phyloP scores from a whole-genome alignment of 768 basidiomycete species.

The Amanita jacksonii region DNA sequence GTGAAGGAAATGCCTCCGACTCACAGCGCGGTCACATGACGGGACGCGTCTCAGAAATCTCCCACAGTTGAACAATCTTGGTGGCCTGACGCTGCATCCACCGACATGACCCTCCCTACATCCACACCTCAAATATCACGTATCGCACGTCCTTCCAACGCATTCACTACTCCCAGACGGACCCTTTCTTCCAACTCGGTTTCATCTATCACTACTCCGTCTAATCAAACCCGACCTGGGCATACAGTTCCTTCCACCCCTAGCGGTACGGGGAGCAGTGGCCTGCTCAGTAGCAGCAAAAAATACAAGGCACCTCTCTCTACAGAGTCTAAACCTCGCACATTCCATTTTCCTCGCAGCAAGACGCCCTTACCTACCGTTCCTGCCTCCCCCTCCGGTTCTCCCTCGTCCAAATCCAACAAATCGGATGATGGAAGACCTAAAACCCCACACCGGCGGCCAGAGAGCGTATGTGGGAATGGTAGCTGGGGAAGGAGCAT shows the following conservation, averaged over 20 bases:
- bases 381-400: conserved; percentile 30
- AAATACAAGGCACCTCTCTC: conserved; percentile 63
- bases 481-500: conserved; percentile 28
- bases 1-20: too few relatives aligned
- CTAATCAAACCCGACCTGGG: neutral
- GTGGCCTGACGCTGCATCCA: neutral
- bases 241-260: neutral
- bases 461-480: conserved; percentile 5
- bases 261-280: neutral
- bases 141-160: neutral
- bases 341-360: conserved; percentile 5
- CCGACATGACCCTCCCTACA: neutral
- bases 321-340: conserved; percentile 22
- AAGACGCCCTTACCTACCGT: conserved; percentile 34
- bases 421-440: conserved; percentile 53
- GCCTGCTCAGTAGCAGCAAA: conserved; percentile 33
- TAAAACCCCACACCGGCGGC: conserved; percentile 6
- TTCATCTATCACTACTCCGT: neutral
- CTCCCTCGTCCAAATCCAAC: conserved; percentile 29
- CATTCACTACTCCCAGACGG: conserved; percentile 3
- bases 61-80: conserved; percentile 3
- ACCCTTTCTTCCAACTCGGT: conserved; percentile 1
- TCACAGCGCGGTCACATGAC: conserved; percentile 4
- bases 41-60: neutral
- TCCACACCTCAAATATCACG: conserved; percentile 1